Conservation (phyloP, 164 flowering plant genomes). For the Santalum album region DNA sequence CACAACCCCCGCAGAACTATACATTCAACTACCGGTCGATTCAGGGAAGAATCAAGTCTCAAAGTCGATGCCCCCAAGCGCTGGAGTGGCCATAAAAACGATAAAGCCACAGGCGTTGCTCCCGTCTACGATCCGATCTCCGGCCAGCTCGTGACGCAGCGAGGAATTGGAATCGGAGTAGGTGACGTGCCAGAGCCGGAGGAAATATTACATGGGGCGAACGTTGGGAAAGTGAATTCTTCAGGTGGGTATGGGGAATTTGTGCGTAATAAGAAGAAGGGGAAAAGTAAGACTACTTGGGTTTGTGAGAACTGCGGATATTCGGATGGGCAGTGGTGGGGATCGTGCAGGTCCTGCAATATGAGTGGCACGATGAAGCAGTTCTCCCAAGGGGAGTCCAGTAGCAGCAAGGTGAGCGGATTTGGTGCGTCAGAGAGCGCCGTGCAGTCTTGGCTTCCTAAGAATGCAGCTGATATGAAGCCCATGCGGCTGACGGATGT, state of each 20-base stretch:
- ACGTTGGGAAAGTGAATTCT: conserved; percentile 7
- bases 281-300: conserved; percentile 38
- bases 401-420: conserved; percentile 22
- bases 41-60: conserved; percentile 1
- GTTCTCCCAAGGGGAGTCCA: conserved; percentile 22
- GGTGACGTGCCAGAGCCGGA: neutral
- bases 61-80: neutral
- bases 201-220: neutral
- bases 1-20: conserved; percentile 8
- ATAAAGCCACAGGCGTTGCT: conserved; percentile 12
- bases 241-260: conserved; percentile 5
- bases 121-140: conserved; percentile 21
- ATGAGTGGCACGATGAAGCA: conserved; percentile 37
- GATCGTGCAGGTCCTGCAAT: conserved; percentile 45
- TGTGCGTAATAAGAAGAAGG: conserved; percentile 30
- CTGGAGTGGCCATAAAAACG: conserved; percentile 3
- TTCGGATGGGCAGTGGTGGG: conserved; percentile 84
- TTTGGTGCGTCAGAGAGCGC: conserved; percentile 32
- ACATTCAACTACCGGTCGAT: conserved; percentile 8
- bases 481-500: conserved; percentile 69
- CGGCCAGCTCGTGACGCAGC: conserved; percentile 10
- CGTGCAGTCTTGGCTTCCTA: conserved; percentile 50
- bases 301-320: conserved; percentile 75
- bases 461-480: conserved; percentile 14
- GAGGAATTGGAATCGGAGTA: neutral